Conservation (phyloP, 495 filamentous ascomycete genomes). For the Parathielavia hyrcaniae region DNA sequence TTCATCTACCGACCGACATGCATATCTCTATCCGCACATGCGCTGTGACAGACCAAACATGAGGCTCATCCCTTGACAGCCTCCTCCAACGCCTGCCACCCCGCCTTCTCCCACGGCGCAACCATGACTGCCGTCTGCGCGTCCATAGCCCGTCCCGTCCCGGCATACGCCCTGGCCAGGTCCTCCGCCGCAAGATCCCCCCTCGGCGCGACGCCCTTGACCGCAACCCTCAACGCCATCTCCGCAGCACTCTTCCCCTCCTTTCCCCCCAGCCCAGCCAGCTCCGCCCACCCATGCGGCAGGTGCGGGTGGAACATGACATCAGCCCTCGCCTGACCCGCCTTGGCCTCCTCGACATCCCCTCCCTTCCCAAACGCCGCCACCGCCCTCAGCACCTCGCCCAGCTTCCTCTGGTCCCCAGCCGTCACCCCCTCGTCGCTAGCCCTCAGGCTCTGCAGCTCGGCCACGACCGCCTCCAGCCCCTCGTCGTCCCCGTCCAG, state of each 20-base stretch:
- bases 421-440: conserved; percentile 45
- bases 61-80: conserved; percentile 17
- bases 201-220: conserved; percentile 61
- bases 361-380: conserved; percentile 32
- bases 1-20: conserved; percentile 1
- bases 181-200: conserved; percentile 62
- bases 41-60: neutral
- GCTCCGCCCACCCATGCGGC: conserved; percentile 69
- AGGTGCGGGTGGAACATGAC: conserved; percentile 72
- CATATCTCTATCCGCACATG: neutral
- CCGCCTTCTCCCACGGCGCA: conserved; percentile 66
- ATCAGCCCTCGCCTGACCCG: conserved; percentile 57
- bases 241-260: conserved; percentile 54
- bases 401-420: conserved; percentile 41
- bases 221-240: conserved; percentile 77
- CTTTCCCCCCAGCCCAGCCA: conserved; percentile 48
- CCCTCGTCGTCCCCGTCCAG: conserved; percentile 72
- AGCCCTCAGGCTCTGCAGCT: conserved; percentile 64
- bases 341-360: conserved; percentile 28
- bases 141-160: conserved; percentile 63
- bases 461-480: conserved; percentile 70
- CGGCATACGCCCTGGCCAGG: conserved; percentile 68
- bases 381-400: conserved; percentile 43
- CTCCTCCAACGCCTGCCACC: conserved; percentile 51
- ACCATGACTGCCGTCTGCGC: conserved; percentile 71